Evolutionary conservation across 2,329 filamentous ascomycete genomes (phyloP).

Genomic region (Xylariaceae sp.): DNA sequence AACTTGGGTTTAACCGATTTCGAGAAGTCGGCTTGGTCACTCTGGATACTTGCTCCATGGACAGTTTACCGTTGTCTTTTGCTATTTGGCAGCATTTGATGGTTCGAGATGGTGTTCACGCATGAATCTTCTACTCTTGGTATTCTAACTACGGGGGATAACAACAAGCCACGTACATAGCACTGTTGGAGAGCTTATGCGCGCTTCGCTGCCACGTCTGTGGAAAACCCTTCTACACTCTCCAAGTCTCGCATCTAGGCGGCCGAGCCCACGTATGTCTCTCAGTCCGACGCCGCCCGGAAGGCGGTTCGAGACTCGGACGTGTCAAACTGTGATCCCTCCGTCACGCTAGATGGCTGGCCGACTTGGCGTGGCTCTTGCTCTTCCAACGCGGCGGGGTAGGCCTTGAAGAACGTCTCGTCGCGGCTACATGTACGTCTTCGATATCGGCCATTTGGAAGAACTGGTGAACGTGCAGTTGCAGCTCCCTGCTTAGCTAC

Average conservation of each 20-base stretch:
- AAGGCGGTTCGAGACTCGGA: constrained; percentile 14
- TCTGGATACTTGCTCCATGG: no score
- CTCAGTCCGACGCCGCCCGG: constrained; percentile 5
- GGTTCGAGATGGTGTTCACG: no score
- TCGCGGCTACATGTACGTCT: no score
- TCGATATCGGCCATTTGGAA: background rate
- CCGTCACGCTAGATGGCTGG: constrained; percentile 8
- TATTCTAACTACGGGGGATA: no score
- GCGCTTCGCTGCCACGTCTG: background rate
- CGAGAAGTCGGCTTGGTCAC: background rate
- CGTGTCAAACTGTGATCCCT: constrained; percentile 7
- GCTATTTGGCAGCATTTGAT: no score
- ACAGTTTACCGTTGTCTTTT: no score
- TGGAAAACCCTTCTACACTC: background rate
- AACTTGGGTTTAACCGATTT: background rate
- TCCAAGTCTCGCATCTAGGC: constrained; percentile 11
- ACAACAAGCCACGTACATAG: constrained; percentile 2
- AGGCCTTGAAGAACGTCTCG: no score
- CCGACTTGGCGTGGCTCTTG: background rate
- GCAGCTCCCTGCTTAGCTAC: constrained; percentile 3
- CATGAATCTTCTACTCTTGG: no score
- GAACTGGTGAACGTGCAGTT: background rate
- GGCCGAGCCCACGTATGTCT: background rate
- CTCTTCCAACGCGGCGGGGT: constrained; percentile 5
- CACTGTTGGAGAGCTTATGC: constrained; percentile 17